Base-by-base conservation (phyloP, 805 yeast genomes). In the Cyberlindnera xylosilytica region DNA sequence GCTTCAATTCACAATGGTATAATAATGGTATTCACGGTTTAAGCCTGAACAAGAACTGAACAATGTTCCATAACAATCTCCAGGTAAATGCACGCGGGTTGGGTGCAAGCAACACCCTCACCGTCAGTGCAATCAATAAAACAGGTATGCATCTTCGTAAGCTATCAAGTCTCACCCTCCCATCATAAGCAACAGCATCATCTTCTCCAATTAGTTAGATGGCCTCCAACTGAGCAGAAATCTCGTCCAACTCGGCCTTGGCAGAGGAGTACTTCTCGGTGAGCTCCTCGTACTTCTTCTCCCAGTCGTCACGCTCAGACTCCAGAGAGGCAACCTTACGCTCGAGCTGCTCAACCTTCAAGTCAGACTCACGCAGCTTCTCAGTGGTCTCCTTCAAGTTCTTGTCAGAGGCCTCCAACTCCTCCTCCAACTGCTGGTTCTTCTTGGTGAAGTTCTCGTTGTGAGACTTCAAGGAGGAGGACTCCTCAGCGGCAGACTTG, bases 261-360 rank as follows among this genome's bases (percentile, higher is more conserved):
- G 96, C 91, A 54, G 80, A 76, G 63, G 74, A 73, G 78, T 88
- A 83, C 71, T 90, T 83, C 62, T 76, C 81, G 55, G 83, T 74
- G 66, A 91, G 72, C 63, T 87, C 96, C 73, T 91, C 98, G 61
- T 74, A 84, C 72, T 88, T 89, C 73, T 78, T 77, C 74, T 93
- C 97, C 78, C 86, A 77, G 50, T 83, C 86, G 56, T 87, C 93
- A 70, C 87, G 88, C 73, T 93, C 98, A 54, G 83, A 72, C 73
- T 91, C 98, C 63, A 90, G 76, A 28, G 96, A 87, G 47, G 87
- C 76, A 46, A 91, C 96, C 72, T 85, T 88, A 73, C 96, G 87
- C 72, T 89, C 96, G 67, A 88, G 78, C 68, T 88, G 95, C 72
- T 93, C 99, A 54, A 93, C 91, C 73, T 88, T 88, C 72, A 93